These are phyloP conservation scores for Cornus kousa DNA, from an alignment of 148 eudicot genomes.

Conservation along the genomic window DNA sequence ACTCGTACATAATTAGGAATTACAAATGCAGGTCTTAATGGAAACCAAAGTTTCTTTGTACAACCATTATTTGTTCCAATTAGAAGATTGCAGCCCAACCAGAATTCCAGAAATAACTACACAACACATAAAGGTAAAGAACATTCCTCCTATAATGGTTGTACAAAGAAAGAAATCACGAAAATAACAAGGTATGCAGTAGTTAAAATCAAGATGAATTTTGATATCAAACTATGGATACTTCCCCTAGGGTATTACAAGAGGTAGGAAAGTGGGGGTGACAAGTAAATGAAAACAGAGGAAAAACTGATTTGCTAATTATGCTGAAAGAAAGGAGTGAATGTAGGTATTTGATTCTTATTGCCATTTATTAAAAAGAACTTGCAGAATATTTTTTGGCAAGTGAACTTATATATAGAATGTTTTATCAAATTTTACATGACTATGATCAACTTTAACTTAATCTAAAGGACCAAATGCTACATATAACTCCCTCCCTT, in stretches of 20 bases:
- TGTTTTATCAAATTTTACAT: neutral
- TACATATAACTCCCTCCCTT: neutral
- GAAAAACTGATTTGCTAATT: neutral
- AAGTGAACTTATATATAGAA: no score
- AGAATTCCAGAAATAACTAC: neutral
- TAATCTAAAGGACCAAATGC: neutral
- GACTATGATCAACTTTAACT: neutral
- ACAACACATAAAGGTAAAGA: neutral
- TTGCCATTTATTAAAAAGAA: neutral
- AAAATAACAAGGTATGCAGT: neutral
- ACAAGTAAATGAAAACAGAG: neutral
- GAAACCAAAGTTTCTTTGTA: neutral
- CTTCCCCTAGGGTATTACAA: neutral
- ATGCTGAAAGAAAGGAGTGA: neutral
- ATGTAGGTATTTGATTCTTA: neutral
- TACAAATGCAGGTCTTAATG: neutral
- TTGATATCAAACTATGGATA: neutral
- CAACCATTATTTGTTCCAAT: neutral
- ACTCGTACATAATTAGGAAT: neutral
- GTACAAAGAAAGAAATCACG: neutral
- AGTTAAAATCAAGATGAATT: neutral
- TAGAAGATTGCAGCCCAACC: neutral
- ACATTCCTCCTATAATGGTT: neutral
- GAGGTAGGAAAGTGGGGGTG: neutral
- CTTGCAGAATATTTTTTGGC: no score